Conservation (phyloP, 2,329 filamentous ascomycete genomes). For the Curvularia sp. region DNA sequence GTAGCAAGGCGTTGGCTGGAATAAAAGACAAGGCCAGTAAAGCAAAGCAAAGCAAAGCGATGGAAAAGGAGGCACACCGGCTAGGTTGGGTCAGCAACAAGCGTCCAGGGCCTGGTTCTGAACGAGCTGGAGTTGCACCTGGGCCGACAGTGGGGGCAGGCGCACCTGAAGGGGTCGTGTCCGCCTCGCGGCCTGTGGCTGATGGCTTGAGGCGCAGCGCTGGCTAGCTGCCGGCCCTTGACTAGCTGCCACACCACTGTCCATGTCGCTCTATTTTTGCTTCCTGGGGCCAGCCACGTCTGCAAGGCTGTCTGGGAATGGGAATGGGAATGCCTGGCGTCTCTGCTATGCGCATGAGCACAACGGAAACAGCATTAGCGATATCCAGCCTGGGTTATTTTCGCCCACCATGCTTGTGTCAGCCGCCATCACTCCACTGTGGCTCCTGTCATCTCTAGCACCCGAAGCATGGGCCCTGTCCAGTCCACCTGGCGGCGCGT, state of each 20-base stretch:
- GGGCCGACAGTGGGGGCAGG: slow-evolving; percentile 32
- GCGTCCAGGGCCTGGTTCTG: slow-evolving; percentile 31
- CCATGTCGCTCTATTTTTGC: slow-evolving; percentile 6
- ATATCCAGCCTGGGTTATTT: background rate
- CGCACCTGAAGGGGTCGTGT: slow-evolving; percentile 33
- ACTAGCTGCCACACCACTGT: background rate
- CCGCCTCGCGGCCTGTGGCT: slow-evolving; percentile 36
- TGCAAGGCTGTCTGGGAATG: slow-evolving; percentile 20
- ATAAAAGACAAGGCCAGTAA: slow-evolving; percentile 22
- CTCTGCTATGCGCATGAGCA: background rate
- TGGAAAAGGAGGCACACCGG: slow-evolving; percentile 24
- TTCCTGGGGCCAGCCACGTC: slow-evolving; percentile 5
- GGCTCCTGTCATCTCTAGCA: slow-evolving; percentile 7
- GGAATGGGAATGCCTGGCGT: background rate
- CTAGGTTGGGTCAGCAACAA: slow-evolving; percentile 27
- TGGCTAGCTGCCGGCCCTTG: slow-evolving; percentile 7
- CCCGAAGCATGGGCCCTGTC: slow-evolving; percentile 1
- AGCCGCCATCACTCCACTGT: background rate
- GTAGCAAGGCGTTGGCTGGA: slow-evolving; percentile 27
- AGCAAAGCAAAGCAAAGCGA: slow-evolving; percentile 14
- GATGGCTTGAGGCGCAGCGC: slow-evolving; percentile 27
- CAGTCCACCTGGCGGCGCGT: background rate
- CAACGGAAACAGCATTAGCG: background rate
- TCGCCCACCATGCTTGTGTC: background rate
- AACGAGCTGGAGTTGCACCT: slow-evolving; percentile 29